These are phyloP conservation scores for Uromyces viciae-fabae DNA, from an alignment of 1,284 basidiomycete species.

Conservation along the genomic window DNA sequence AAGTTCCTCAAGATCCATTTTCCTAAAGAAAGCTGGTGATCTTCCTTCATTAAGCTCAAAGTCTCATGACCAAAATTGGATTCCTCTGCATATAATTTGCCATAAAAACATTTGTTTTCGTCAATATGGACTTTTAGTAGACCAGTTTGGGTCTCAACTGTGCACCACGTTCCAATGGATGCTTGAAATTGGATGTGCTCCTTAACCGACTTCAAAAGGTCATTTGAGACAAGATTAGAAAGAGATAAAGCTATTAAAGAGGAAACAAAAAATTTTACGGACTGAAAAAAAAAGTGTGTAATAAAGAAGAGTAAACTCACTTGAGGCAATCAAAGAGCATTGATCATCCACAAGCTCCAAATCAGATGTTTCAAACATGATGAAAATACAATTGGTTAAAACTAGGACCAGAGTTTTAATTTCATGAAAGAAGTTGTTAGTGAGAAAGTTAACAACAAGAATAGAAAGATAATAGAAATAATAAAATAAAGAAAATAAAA, in stretches of 20 bases:
- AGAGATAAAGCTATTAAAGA: neutral
- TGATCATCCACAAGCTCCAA: constrained; percentile 55
- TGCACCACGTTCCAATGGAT: constrained; percentile 76
- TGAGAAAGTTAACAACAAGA: too few relatives aligned
- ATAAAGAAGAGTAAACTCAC: too few relatives aligned
- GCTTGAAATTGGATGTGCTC: constrained; percentile 89
- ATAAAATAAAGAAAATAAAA: too few relatives aligned
- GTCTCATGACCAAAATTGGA: constrained; percentile 44
- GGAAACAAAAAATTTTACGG: neutral
- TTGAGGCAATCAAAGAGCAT: constrained; percentile 14
- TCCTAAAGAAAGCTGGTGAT: constrained; percentile 58
- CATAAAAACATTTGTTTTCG: constrained; percentile 77
- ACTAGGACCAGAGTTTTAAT: too few relatives aligned
- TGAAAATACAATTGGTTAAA: too few relatives aligned
- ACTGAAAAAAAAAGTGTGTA: too few relatives aligned
- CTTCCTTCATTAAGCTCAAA: constrained; percentile 62
- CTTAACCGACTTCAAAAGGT: constrained; percentile 78
- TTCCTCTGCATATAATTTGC: constrained; percentile 91
- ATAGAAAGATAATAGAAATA: too few relatives aligned
- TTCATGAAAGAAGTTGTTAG: too few relatives aligned
- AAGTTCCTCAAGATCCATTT: constrained; percentile 54
- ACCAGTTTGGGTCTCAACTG: constrained; percentile 82
- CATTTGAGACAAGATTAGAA: constrained; percentile 54
- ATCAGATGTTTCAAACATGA: constrained; percentile 66
- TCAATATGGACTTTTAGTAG: constrained; percentile 80